A percentile compares a stretch with the other conserved stretches of the same genome.
phyloP scores from a whole-genome alignment of 306 rosid genomes.

The Dicorynia guianensis region DNA sequence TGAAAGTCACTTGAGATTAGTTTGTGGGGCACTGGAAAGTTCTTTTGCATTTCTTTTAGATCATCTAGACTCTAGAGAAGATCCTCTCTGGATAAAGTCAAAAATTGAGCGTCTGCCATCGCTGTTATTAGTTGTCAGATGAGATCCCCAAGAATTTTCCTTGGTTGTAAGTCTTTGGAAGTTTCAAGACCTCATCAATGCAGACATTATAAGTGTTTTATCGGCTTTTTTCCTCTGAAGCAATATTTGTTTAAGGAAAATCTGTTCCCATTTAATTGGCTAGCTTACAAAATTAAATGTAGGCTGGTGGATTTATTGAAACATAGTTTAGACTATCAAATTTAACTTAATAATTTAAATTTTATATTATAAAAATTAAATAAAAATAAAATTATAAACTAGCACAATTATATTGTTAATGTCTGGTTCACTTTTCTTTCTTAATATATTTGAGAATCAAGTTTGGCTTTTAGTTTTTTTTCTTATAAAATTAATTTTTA shows the following conservation, averaged over 20 bases:
- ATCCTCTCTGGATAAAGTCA: constrained; percentile 58
- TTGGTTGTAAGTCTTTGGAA: constrained; percentile 28
- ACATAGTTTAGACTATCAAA: too few species aligned
- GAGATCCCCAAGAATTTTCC: constrained; percentile 36
- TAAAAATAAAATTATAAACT: too few species aligned
- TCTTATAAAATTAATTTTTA: too few species aligned
- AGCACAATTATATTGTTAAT: not conserved
- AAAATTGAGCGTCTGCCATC: constrained; percentile 40
- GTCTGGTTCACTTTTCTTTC: not conserved
- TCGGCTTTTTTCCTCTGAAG: not conserved
- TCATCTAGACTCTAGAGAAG: constrained; percentile 53
- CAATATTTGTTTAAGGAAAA: too few species aligned
- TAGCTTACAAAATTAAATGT: too few species aligned
- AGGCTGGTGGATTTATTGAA: too few species aligned
- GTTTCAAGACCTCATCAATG: not conserved
- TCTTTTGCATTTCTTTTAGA: constrained; percentile 47
- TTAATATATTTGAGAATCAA: not conserved
- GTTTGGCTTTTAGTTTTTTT: not conserved
- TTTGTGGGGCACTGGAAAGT: constrained; percentile 30
- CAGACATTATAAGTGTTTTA: not conserved
- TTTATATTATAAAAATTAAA: too few species aligned
- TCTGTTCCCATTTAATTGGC: too few species aligned
- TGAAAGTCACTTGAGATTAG: constrained; percentile 13
- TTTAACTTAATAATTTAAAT: too few species aligned
- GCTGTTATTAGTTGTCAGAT: constrained; percentile 49